Conservation (phyloP, 2,329 filamentous ascomycete species). For the Cephalotrichum gorgonifer region DNA sequence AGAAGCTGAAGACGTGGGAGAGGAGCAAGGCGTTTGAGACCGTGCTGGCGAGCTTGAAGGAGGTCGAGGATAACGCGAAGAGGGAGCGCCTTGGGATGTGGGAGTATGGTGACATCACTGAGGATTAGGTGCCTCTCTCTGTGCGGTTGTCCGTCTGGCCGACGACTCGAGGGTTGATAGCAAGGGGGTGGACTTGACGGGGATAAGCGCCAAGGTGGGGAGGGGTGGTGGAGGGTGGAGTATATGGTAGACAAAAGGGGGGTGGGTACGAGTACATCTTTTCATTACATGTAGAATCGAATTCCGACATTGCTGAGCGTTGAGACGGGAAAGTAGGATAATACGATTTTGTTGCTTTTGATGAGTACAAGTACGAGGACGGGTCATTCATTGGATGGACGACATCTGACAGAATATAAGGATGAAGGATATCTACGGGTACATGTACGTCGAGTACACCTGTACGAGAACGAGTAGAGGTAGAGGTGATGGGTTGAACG, state of each 20-base stretch:
- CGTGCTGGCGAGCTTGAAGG: slow-evolving; percentile 60
- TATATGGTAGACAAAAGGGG: not conserved
- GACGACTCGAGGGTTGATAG: not conserved
- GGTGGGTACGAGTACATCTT: not conserved
- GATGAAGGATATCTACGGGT: too few relatives aligned
- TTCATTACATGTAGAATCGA: too few relatives aligned
- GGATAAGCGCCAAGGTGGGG: too few relatives aligned
- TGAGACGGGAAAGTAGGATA: not conserved
- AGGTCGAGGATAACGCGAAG: slow-evolving; percentile 72
- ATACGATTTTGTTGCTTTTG: not conserved
- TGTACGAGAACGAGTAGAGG: too few relatives aligned
- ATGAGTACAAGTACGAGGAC: too few relatives aligned
- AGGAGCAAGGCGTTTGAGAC: slow-evolving; percentile 57
- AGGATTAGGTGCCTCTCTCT: slow-evolving; percentile 48
- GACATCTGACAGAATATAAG: too few relatives aligned
- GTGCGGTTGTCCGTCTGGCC: not conserved
- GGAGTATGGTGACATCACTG: slow-evolving; percentile 96
- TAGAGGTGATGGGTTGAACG: too few relatives aligned
- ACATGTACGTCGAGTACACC: too few relatives aligned
- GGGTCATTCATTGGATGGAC: too few relatives aligned
- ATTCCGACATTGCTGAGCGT: too few relatives aligned
- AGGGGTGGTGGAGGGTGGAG: not conserved
- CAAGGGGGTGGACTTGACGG: not conserved
- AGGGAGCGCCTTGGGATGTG: slow-evolving; percentile 76
- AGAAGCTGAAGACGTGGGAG: slow-evolving; percentile 90